Conservation (phyloP, 805 yeast species). For the Tetrapisispora fleetii region DNA sequence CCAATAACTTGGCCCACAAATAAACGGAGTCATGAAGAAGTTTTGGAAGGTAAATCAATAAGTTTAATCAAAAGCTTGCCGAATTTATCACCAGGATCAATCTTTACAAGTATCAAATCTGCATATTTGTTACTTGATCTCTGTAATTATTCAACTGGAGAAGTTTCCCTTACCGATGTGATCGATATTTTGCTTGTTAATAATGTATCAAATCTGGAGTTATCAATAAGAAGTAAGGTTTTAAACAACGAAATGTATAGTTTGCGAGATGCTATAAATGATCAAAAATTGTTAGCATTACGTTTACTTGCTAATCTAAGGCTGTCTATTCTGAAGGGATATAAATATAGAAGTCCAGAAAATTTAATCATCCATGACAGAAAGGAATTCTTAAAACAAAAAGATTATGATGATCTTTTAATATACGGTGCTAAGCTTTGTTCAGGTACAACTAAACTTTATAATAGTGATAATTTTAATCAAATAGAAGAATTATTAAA, state of each 20-base stretch:
- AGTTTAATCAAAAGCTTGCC: background rate
- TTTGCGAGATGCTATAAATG: conserved; percentile 48
- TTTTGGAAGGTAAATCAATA: background rate
- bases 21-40: background rate
- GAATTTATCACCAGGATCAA: background rate
- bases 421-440: background rate
- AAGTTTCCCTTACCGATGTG: conserved; percentile 14
- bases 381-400: conserved; percentile 4
- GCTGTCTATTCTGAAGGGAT: conserved; percentile 1
- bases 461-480: background rate
- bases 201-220: conserved; percentile 56
- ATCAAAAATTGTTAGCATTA: conserved; percentile 50
- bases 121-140: conserved; percentile 15
- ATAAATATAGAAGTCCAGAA: background rate
- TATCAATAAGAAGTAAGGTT: conserved; percentile 37
- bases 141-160: conserved; percentile 1
- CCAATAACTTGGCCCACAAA: conserved; percentile 38
- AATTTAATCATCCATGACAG: conserved; percentile 1
- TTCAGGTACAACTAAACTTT: background rate
- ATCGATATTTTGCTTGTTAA: conserved; percentile 35
- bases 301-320: conserved; percentile 38
- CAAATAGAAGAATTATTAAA: conserved; percentile 9
- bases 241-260: conserved; percentile 29
- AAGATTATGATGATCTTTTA: conserved; percentile 6
- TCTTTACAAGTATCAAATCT: conserved; percentile 13